Base-by-base conservation (phyloP, 2,329 filamentous ascomycete species). In the Chrysosporium keratinophilum region DNA sequence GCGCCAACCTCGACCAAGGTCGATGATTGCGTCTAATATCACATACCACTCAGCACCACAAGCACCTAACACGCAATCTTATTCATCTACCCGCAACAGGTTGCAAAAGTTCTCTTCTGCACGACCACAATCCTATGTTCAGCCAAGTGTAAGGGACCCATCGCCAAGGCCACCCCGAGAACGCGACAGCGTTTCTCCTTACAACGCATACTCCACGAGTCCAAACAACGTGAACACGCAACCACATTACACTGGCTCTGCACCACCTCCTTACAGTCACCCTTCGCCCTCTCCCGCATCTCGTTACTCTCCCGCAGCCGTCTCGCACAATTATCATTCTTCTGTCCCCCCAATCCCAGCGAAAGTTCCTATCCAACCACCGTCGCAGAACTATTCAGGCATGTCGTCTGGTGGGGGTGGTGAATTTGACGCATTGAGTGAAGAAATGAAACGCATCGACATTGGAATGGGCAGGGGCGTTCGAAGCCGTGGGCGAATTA, bases 401-500 rank as follows among this genome's bases (percentile, higher is more conserved):
- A 40, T 42, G n/a, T 61, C 62, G 5, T 62, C 48, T 5, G 34
- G 31, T 12, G 53, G 42, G 10, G 43, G 40, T 39, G 56, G 58
- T 41, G 56, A 56, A 14, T 56, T 69, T 69, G 74, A 72, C 56
- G 77, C 79, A 5, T 65, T 84, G 46, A 80, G 78, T 50, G 69
- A 79, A 34, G 81, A 84, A 64, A 69, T 84, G 59, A 76, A 70
- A 55, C 69, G 67, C 5, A 76, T 77, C 57, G 74, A 77, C 55
- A 75, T 77, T 54, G 74, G 74, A 9, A 37, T 34, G 14, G 33
- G 49, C 3, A 42, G n/a, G 15, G 49, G 42, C 11, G 53, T 50
- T 15, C 54, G 50, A 33, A 39, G 37, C 15, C 49, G 54, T 15
- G 39, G n/a, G n/a, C 51, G 50, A 6, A 51, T 55, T 44, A 33